A percentile compares a stretch with the other conserved stretches of the same genome.
These are phyloP conservation scores for Mucor lusitanicus DNA, from an alignment of 371 early-diverging fungal genomes.

Conservation along the genomic window DNA sequence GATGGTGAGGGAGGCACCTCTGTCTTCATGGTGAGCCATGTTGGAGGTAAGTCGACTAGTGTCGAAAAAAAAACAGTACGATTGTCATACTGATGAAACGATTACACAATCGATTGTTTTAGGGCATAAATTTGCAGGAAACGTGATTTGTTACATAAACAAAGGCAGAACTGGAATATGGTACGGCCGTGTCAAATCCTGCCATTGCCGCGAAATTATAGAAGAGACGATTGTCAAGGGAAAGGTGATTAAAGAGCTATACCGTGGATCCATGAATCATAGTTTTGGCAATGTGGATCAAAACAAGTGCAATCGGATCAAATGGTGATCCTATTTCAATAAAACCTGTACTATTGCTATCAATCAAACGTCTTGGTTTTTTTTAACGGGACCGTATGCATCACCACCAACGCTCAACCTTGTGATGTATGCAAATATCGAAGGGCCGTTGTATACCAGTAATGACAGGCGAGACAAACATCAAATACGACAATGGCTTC, in stretches of 20 bases:
- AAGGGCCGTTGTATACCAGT: no score
- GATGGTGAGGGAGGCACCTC: slow-evolving; percentile 47
- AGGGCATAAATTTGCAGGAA: slow-evolving; percentile 86
- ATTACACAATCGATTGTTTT: neutral
- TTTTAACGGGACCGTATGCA: no score
- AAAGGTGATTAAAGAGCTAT: slow-evolving; percentile 63
- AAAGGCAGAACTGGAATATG: slow-evolving; percentile 61
- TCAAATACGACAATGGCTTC: no score
- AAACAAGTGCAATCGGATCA: slow-evolving; percentile 22
- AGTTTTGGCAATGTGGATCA: slow-evolving; percentile 39
- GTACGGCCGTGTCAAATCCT: slow-evolving; percentile 69
- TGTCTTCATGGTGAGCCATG: slow-evolving; percentile 68
- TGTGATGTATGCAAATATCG: no score
- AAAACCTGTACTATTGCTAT: neutral
- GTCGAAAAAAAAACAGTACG: neutral
- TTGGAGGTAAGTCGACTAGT: slow-evolving; percentile 66
- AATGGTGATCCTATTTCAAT: slow-evolving; percentile 16
- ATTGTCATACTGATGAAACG: neutral
- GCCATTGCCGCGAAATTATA: slow-evolving; percentile 61
- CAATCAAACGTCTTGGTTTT: no score
- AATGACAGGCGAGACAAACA: no score
- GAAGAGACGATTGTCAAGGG: slow-evolving; percentile 56
- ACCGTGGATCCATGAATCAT: slow-evolving; percentile 60
- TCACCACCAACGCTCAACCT: no score
- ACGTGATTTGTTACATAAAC: slow-evolving; percentile 64